phyloP scores from a whole-genome alignment of 441 rosid genomes.

The Omphalea diandra region DNA sequence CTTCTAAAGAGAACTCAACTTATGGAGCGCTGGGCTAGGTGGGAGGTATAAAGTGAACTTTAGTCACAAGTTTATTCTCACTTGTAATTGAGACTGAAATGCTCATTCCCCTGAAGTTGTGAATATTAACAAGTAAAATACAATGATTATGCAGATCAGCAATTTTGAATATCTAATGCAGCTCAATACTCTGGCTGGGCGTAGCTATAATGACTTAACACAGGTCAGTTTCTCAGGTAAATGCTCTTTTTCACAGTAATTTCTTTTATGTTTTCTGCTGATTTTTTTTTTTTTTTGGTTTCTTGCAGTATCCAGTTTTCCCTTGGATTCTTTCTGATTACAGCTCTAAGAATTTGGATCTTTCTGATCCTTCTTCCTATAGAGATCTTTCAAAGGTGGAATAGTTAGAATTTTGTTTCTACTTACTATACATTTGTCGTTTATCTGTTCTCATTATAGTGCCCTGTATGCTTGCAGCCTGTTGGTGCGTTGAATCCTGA shows the following conservation, averaged over 20 bases:
- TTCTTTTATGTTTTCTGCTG: conserved; percentile 14
- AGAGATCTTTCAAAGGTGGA: conserved; percentile 98
- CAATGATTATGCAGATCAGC: conserved; percentile 79
- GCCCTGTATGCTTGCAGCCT: conserved; percentile 65
- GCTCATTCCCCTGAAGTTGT: conserved; percentile 14
- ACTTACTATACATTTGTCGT: conserved; percentile 17
- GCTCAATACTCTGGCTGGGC: conserved; percentile 98
- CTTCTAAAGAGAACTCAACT: conserved; percentile 94
- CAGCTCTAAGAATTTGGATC: conserved; percentile 74
- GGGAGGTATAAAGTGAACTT: conserved; percentile 73
- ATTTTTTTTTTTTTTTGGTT: conserved; percentile 25
- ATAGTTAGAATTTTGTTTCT: conserved; percentile 35
- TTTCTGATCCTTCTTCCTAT: conserved; percentile 80
- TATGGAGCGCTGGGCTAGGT: conserved; percentile 99
- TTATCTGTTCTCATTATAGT: conserved; percentile 30
- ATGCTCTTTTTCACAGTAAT: conserved; percentile 1
- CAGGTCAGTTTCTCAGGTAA: conserved; percentile 53
- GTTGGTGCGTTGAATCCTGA: conserved; percentile 93
- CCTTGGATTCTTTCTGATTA: conserved; percentile 98
- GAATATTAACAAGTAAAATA: conserved; percentile 14
- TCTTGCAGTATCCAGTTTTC: conserved; percentile 97
- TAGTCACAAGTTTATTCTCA: conserved; percentile 12
- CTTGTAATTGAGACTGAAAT: conserved; percentile 1
- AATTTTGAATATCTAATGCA: conserved; percentile 99
- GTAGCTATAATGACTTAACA: conserved; percentile 99